Percentiles rank a stretch among this genome's conserved stretches.
Conservation (phyloP, 2,329 filamentous ascomycete genomes). For the Aspergillus eucalypticola region DNA sequence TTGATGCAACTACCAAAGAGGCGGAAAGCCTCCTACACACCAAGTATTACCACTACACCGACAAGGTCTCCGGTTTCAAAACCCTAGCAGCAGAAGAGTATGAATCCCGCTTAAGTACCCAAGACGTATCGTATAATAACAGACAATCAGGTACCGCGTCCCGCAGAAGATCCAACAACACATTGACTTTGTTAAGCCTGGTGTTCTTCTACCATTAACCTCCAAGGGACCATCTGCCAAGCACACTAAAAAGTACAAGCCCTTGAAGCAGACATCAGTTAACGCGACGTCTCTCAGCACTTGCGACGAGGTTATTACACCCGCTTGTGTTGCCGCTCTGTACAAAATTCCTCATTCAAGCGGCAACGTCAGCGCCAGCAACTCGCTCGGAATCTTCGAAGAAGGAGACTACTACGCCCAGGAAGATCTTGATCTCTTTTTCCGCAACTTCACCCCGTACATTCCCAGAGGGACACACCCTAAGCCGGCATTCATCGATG, state of each 20-base stretch:
- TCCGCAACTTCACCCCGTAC: not conserved
- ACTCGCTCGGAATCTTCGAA: constrained; percentile 10
- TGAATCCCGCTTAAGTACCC: not conserved
- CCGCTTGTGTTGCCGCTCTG: constrained; percentile 6
- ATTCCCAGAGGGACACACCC: constrained; percentile 9
- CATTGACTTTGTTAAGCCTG: constrained; percentile 9
- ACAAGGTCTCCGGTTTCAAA: constrained; percentile 32
- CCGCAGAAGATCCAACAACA: constrained; percentile 1
- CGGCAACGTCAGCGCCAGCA: constrained; percentile 1
- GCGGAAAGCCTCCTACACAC: constrained; percentile 42
- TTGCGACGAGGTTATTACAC: constrained; percentile 5
- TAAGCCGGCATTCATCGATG: constrained; percentile 8
- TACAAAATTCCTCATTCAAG: constrained; percentile 6
- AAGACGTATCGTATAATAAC: not conserved
- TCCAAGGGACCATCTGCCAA: not conserved
- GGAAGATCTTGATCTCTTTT: constrained; percentile 10
- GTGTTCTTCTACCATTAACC: not conserved
- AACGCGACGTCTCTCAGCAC: not conserved
- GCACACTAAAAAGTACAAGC: not conserved
- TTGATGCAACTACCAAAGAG: constrained; percentile 40
- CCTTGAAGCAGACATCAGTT: not conserved
- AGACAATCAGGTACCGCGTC: not conserved
- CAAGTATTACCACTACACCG: constrained; percentile 42
- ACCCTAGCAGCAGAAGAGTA: constrained; percentile 45
- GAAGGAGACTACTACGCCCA: constrained; percentile 11